Percentiles rank a stretch among this genome's conserved stretches.
Conservation (phyloP, 108 stramenopile species). For the Pinguiococcus pyrenoidosus region DNA sequence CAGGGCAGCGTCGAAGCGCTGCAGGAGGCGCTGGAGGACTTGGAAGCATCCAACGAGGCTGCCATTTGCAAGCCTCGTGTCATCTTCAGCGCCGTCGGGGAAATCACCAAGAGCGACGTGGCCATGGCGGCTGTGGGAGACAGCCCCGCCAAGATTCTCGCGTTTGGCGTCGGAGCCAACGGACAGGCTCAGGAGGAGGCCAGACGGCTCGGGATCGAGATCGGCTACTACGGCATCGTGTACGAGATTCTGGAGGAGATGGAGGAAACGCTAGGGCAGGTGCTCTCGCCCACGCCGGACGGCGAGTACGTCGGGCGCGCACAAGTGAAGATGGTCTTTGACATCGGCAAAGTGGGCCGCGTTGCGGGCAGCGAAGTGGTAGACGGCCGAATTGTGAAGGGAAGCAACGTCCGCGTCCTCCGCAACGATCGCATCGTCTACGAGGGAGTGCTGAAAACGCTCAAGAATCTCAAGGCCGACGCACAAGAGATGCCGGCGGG, state of each 20-base stretch:
- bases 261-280: conserved; percentile 46
- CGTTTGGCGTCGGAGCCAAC: conserved; percentile 76
- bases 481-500: conserved; percentile 65
- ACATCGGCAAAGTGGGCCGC: conserved; percentile 72
- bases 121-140: conserved; percentile 49
- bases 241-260: conserved; percentile 89
- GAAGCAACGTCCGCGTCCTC: conserved; percentile 11
- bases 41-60: neutral
- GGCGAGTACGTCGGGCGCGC: conserved; percentile 81
- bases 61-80: neutral
- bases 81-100: conserved; percentile 18
- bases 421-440: conserved; percentile 5
- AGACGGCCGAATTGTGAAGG: conserved; percentile 12
- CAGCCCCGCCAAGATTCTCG: conserved; percentile 70
- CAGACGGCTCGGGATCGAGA: conserved; percentile 51
- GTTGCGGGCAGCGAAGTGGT: conserved; percentile 36
- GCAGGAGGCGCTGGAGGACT: neutral
- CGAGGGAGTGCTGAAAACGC: conserved; percentile 16
- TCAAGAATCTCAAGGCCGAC: conserved; percentile 49
- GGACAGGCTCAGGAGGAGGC: conserved; percentile 76
- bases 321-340: conserved; percentile 77
- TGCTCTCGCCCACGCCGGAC: conserved; percentile 71
- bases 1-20: conserved; percentile 25
- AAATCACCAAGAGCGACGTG: conserved; percentile 29
- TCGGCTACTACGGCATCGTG: conserved; percentile 75